phyloP scores from a whole-genome alignment of 192 early-diverging fungal species.

The Podila epigama region DNA sequence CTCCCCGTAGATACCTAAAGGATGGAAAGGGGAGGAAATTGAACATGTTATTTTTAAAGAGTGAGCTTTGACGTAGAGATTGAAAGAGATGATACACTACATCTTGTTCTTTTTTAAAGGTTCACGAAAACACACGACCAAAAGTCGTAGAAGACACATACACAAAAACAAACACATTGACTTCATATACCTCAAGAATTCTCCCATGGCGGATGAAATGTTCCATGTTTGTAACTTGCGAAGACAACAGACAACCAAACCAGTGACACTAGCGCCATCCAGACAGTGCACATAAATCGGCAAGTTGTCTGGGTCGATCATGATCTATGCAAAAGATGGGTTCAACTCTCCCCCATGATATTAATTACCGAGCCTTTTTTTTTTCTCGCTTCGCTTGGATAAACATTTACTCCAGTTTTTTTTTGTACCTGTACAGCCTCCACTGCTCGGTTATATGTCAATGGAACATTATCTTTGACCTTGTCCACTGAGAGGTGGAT shows the following conservation, averaged over 20 bases:
- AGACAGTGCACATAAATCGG: slow-evolving; percentile 93
- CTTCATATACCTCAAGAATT: slow-evolving; percentile 69
- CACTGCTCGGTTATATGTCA: slow-evolving; percentile 77
- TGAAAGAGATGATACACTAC: too few species aligned
- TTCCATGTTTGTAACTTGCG: slow-evolving; percentile 94
- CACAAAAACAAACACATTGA: neutral
- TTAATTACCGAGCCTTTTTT: neutral
- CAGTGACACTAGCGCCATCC: slow-evolving; percentile 89
- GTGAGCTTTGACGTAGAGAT: too few species aligned
- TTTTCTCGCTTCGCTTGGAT: neutral
- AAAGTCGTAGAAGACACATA: too few species aligned
- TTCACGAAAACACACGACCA: too few species aligned
- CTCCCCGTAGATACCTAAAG: slow-evolving; percentile 58
- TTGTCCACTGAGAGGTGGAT: slow-evolving; percentile 79
- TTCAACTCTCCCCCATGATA: slow-evolving; percentile 6
- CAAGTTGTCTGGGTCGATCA: slow-evolving; percentile 74
- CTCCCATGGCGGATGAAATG: slow-evolving; percentile 69
- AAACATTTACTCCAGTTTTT: neutral
- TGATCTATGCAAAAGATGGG: slow-evolving; percentile 63
- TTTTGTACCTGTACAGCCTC: slow-evolving; percentile 65
- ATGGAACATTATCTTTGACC: slow-evolving; percentile 87
- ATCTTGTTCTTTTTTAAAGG: too few species aligned
- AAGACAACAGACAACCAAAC: slow-evolving; percentile 83
- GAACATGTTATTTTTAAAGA: neutral
- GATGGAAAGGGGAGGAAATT: neutral